Conservation (phyloP, 805 yeast genomes). For the Candida yuanshanica region DNA sequence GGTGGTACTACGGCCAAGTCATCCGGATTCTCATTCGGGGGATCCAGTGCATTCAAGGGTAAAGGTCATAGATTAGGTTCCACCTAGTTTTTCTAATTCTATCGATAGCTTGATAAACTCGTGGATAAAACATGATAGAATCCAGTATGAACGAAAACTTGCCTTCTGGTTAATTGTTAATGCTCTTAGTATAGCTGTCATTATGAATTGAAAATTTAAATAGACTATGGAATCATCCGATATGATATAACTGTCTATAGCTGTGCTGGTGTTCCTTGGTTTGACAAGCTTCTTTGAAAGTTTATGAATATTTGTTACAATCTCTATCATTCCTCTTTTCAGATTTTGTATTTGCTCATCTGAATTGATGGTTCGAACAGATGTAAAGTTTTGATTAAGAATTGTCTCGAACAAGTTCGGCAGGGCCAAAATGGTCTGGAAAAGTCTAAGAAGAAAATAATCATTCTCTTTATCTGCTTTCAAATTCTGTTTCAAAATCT, state of each 20-base stretch:
- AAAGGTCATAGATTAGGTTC: constrained; percentile 34
- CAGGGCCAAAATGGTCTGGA: constrained; percentile 1
- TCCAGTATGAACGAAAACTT: constrained; percentile 19
- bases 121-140: constrained; percentile 16
- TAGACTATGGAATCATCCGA: constrained; percentile 1
- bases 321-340: not conserved
- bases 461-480: constrained; percentile 1
- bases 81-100: constrained; percentile 4
- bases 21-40: constrained; percentile 6
- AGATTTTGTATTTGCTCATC: not conserved
- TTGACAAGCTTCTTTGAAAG: not conserved
- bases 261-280: not conserved
- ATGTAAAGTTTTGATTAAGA: not conserved
- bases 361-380: not conserved
- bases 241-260: not conserved
- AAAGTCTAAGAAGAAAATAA: not conserved
- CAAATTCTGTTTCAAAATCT: constrained; percentile 1
- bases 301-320: not conserved
- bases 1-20: constrained; percentile 11
- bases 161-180: constrained; percentile 5
- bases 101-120: constrained; percentile 15
- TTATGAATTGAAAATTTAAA: constrained; percentile 12
- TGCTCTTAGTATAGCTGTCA: constrained; percentile 12
- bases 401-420: constrained; percentile 1
- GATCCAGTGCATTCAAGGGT: constrained; percentile 27